Conservation (phyloP, 768 basidiomycete species). For the Cystofilobasidium capitatum region DNA sequence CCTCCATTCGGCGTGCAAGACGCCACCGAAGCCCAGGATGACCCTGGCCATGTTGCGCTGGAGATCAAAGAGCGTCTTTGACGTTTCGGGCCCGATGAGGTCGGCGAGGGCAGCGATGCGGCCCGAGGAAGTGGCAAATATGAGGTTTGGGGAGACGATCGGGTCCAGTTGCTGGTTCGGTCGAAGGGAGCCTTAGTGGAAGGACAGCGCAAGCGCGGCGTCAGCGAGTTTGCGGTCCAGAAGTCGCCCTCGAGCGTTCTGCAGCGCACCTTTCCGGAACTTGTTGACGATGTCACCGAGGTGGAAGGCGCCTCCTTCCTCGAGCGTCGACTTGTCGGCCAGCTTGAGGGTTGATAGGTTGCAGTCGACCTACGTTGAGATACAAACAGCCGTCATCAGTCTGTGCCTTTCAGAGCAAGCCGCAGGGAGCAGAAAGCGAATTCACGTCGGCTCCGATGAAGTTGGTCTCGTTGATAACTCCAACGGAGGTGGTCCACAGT, state of each 20-base stretch:
- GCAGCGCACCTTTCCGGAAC: constrained; percentile 42
- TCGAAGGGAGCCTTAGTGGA: constrained; percentile 53
- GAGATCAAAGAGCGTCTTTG: constrained; percentile 56
- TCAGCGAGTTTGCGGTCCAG: too few species aligned
- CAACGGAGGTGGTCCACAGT: constrained; percentile 61
- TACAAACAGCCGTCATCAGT: constrained; percentile 43
- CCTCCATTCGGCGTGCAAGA: constrained; percentile 50
- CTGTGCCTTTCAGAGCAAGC: not conserved
- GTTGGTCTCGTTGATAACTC: constrained; percentile 48
- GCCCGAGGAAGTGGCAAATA: constrained; percentile 71
- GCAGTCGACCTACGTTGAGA: constrained; percentile 60
- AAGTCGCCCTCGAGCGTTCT: too few species aligned
- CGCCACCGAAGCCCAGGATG: constrained; percentile 49
- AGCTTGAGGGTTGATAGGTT: constrained; percentile 49
- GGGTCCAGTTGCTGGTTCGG: constrained; percentile 38
- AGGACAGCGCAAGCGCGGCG: not conserved
- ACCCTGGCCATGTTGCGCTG: constrained; percentile 62
- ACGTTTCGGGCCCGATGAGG: constrained; percentile 44
- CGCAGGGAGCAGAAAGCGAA: not conserved
- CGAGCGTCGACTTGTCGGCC: constrained; percentile 45
- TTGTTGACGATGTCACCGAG: constrained; percentile 68
- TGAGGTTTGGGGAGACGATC: constrained; percentile 48
- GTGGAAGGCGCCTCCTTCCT: constrained; percentile 60
- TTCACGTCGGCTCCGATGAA: constrained; percentile 70
- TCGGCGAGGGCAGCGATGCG: constrained; percentile 65